A percentile compares a stretch with the other conserved stretches of the same genome.
These are phyloP conservation scores for Cicer bijugum DNA, from an alignment of 306 rosid species.

Conservation along the genomic window DNA sequence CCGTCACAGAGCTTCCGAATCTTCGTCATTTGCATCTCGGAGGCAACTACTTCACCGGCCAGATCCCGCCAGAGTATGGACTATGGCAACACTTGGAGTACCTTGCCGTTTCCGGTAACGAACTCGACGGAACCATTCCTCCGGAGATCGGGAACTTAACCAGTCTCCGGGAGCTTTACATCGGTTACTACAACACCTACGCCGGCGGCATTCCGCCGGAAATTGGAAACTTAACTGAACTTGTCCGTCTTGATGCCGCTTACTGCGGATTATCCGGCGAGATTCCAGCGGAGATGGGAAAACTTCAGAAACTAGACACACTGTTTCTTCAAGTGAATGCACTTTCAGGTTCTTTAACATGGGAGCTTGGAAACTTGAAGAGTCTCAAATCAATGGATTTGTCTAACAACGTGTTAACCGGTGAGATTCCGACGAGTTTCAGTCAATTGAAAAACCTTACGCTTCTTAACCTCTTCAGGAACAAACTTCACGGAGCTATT, in stretches of 20 bases:
- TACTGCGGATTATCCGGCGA: slow-evolving; percentile 79
- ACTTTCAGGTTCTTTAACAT: slow-evolving; percentile 70
- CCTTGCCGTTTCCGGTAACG: slow-evolving; percentile 88
- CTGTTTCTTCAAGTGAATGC: slow-evolving; percentile 93
- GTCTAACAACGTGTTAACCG: slow-evolving; percentile 72
- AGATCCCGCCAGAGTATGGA: slow-evolving; percentile 82
- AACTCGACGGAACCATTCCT: slow-evolving; percentile 69
- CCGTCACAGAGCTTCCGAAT: slow-evolving; percentile 54
- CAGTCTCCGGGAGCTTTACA: slow-evolving; percentile 72
- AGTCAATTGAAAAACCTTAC: slow-evolving; percentile 70
- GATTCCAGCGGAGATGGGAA: slow-evolving; percentile 76
- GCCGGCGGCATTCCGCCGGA: slow-evolving; percentile 74
- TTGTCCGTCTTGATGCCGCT: slow-evolving; percentile 85
- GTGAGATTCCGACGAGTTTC: slow-evolving; percentile 80
- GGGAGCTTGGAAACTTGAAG: slow-evolving; percentile 71
- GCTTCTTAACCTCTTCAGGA: slow-evolving; percentile 77
- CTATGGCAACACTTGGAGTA: slow-evolving; percentile 63
- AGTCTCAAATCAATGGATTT: slow-evolving; percentile 88
- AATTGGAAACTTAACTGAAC: slow-evolving; percentile 71
- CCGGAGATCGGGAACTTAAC: slow-evolving; percentile 78
- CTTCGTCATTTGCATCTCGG: slow-evolving; percentile 91
- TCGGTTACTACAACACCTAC: slow-evolving; percentile 78
- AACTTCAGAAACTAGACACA: slow-evolving; percentile 76
- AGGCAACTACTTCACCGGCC: slow-evolving; percentile 76
- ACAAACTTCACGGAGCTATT: slow-evolving; percentile 89